Evolutionary conservation across 2,329 filamentous ascomycete genomes (phyloP).

Genomic region (Aspergillus sp.): DNA sequence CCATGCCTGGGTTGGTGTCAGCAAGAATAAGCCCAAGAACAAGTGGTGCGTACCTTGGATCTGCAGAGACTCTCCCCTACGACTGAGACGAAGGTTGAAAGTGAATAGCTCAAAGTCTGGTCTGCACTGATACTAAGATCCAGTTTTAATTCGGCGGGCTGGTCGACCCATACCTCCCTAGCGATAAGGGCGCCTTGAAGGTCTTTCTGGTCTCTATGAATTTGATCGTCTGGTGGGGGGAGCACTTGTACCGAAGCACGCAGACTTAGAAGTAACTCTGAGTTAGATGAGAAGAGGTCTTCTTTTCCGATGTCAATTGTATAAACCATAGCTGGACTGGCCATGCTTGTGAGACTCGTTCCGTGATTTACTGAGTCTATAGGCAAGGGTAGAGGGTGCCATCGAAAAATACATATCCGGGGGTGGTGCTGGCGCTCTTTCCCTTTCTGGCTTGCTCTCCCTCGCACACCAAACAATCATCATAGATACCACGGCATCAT

Average conservation of each 20-base stretch:
- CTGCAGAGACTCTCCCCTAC: conserved; percentile 23
- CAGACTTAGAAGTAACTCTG: conserved; percentile 20
- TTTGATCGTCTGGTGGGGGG: neutral
- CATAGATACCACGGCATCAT: no score
- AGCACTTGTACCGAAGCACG: conserved; percentile 18
- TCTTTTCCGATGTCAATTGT: conserved; percentile 22
- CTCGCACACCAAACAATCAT: no score
- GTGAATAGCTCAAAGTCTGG: neutral
- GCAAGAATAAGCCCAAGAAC: neutral
- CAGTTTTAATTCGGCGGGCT: conserved; percentile 27
- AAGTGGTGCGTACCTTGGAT: conserved; percentile 21
- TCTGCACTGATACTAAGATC: conserved; percentile 21
- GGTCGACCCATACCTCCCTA: conserved; percentile 26
- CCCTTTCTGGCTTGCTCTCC: no score
- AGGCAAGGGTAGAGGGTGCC: no score
- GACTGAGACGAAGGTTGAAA: conserved; percentile 12
- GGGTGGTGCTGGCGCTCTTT: no score
- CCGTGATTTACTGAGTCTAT: no score
- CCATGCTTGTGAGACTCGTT: no score
- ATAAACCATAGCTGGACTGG: conserved; percentile 16
- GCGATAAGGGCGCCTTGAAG: conserved; percentile 10
- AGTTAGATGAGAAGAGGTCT: conserved; percentile 8
- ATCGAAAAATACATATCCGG: no score
- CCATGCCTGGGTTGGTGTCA: conserved; percentile 28
- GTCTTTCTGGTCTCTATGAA: neutral